Evolutionary conservation across 179 eudicot genomes (phyloP).

Genomic region (Patellifolia procumbens): DNA sequence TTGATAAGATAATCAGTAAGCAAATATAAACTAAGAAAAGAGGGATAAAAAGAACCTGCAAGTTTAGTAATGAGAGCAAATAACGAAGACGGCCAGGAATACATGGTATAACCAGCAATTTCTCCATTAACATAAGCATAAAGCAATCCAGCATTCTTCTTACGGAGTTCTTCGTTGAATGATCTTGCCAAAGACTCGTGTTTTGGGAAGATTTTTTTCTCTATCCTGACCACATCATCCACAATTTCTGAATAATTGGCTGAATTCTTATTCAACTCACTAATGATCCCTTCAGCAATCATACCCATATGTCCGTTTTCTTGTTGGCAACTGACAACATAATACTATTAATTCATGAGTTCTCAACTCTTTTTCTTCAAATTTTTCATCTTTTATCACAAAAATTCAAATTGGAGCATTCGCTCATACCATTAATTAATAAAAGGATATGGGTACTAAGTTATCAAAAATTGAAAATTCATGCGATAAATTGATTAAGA

Average conservation of each 20-base stretch:
- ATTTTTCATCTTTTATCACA: no score
- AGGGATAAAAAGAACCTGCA: slow-evolving; percentile 52
- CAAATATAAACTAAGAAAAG: not conserved
- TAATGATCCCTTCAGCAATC: slow-evolving; percentile 28
- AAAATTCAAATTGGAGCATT: not conserved
- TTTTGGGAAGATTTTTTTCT: slow-evolving; percentile 82
- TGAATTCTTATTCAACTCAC: slow-evolving; percentile 52
- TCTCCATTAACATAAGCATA: slow-evolving; percentile 52
- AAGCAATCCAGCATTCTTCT: slow-evolving; percentile 64
- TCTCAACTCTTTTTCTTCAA: not conserved
- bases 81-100: slow-evolving; percentile 80
- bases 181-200: slow-evolving; percentile 77
- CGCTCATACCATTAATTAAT: not conserved
- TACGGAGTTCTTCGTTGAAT: slow-evolving; percentile 61
- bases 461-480: no score
- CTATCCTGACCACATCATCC: slow-evolving; percentile 67
- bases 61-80: slow-evolving; percentile 70
- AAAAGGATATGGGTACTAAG: not conserved
- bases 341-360: not conserved
- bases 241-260: slow-evolving; percentile 43
- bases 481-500: no score
- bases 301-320: slow-evolving; percentile 23
- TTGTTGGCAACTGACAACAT: not conserved
- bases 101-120: slow-evolving; percentile 81
- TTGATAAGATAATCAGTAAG: not conserved